Percentiles rank a stretch among this genome's conserved stretches.
Evolutionary conservation across 2,329 filamentous ascomycete species (phyloP).

Genomic region (Parascedosporium putredinis): DNA sequence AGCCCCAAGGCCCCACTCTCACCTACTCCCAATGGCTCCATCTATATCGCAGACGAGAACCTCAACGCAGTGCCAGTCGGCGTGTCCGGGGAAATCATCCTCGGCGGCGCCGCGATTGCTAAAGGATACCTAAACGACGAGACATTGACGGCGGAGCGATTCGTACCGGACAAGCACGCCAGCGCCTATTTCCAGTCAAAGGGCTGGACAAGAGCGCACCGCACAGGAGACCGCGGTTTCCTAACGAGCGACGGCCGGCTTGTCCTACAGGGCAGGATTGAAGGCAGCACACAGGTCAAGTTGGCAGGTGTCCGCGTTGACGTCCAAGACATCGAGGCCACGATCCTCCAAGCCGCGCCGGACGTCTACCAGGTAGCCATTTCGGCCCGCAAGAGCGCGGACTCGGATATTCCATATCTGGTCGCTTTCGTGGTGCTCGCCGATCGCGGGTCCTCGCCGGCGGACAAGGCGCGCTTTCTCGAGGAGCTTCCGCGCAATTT

Average conservation of each 20-base stretch:
- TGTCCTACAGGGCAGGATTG: conserved; percentile 25
- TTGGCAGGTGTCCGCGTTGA: conserved; percentile 34
- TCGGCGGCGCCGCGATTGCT: conserved; percentile 29
- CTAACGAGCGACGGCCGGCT: conserved; percentile 23
- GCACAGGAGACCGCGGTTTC: conserved; percentile 29
- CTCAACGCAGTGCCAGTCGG: conserved; percentile 12
- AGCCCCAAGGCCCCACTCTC: not conserved
- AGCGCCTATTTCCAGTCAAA: conserved; percentile 5
- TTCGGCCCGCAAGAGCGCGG: conserved; percentile 8
- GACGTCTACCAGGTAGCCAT: conserved; percentile 17
- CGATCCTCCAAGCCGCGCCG: conserved; percentile 14
- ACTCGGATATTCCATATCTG: not conserved
- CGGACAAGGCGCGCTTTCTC: conserved; percentile 8
- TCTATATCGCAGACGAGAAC: conserved; percentile 30
- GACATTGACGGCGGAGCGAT: conserved; percentile 11
- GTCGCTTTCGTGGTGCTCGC: not conserved
- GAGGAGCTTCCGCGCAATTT: conserved; percentile 12
- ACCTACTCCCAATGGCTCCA: conserved; percentile 19
- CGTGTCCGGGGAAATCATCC: conserved; percentile 15
- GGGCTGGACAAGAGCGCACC: conserved; percentile 22
- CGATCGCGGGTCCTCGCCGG: conserved; percentile 6
- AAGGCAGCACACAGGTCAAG: conserved; percentile 34
- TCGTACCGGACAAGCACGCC: conserved; percentile 12
- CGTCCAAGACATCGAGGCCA: conserved; percentile 26
- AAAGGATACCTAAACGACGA: conserved; percentile 27